Percentiles rank a stretch among this genome's conserved stretches.
These are phyloP conservation scores for Prunus yedoensis DNA, from an alignment of 331 rosid genomes.

Conservation along the genomic window DNA sequence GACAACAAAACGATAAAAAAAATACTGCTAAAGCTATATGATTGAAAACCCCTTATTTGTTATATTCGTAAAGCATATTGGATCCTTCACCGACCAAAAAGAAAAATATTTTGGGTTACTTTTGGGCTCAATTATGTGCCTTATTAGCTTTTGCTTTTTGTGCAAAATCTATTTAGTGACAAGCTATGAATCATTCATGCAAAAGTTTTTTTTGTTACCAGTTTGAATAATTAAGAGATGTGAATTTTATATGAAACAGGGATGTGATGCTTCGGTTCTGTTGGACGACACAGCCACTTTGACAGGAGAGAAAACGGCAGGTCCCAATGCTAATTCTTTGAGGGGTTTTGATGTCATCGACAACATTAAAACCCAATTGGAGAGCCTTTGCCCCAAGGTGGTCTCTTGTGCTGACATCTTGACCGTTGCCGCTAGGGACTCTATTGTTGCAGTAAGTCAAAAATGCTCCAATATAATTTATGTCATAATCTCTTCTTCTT, in stretches of 20 bases:
- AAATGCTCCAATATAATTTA: too few relatives aligned
- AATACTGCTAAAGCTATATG: too few relatives aligned
- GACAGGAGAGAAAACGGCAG: slow-evolving; percentile 62
- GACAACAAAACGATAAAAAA: too few relatives aligned
- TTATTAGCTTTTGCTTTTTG: too few relatives aligned
- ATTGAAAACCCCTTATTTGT: too few relatives aligned
- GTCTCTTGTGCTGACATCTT: slow-evolving; percentile 81
- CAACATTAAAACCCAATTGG: slow-evolving; percentile 51
- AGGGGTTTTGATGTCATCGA: slow-evolving; percentile 69
- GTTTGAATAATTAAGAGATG: neutral
- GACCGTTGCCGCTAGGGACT: slow-evolving; percentile 65
- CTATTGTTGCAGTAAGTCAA: slow-evolving; percentile 57
- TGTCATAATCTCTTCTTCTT: too few relatives aligned
- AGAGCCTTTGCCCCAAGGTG: slow-evolving; percentile 46
- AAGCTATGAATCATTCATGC: too few relatives aligned
- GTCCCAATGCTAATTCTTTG: slow-evolving; percentile 49
- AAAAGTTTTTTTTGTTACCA: neutral
- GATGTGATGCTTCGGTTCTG: slow-evolving; percentile 73
- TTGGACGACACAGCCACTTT: slow-evolving; percentile 66
- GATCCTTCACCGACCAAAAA: too few relatives aligned
- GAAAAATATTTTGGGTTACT: too few relatives aligned
- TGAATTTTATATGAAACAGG: slow-evolving; percentile 20
- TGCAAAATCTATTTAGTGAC: neutral
- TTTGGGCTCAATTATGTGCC: too few relatives aligned
- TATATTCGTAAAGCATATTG: too few relatives aligned